These are phyloP conservation scores for Moesziomyces sp. DNA, from an alignment of 1,284 basidiomycete genomes.

Conservation along the genomic window DNA sequence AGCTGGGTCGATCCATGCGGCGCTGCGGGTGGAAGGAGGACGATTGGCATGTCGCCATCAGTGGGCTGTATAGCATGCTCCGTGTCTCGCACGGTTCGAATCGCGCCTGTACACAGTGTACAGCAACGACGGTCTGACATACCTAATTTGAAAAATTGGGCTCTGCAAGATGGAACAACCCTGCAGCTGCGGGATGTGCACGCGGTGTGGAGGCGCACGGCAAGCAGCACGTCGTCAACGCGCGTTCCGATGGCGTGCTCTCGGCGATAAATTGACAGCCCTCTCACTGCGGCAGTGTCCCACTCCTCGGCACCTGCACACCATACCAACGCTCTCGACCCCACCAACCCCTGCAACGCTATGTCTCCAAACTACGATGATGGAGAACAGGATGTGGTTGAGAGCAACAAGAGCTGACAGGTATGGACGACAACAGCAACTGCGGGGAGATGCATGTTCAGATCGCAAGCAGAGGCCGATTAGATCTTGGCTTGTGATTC, in stretches of 20 bases:
- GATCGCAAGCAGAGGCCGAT: not conserved
- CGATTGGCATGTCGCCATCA: slow-evolving; percentile 5
- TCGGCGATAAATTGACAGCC: not conserved
- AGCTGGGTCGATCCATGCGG: no score
- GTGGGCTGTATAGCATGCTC: slow-evolving; percentile 2
- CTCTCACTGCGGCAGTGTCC: not conserved
- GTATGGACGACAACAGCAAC: no score
- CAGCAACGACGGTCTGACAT: no score
- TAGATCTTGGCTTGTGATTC: not conserved
- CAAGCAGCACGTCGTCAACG: slow-evolving; percentile 6
- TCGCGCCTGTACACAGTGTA: not conserved
- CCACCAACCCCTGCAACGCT: no score
- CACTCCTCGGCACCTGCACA: no score
- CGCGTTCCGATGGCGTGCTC: slow-evolving; percentile 18
- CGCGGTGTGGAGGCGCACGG: not conserved
- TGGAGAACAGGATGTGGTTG: not conserved
- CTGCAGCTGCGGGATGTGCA: not conserved
- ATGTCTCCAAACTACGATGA: no score
- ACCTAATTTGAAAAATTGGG: no score
- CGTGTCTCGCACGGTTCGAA: slow-evolving; percentile 3
- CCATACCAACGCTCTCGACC: no score
- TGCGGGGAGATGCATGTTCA: not conserved
- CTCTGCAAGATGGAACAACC: no score
- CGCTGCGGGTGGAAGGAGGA: no score
- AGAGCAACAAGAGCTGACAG: no score